These are phyloP conservation scores for Eucalyptus camaldulensis DNA, from an alignment of 345 rosid species.

Conservation along the genomic window DNA sequence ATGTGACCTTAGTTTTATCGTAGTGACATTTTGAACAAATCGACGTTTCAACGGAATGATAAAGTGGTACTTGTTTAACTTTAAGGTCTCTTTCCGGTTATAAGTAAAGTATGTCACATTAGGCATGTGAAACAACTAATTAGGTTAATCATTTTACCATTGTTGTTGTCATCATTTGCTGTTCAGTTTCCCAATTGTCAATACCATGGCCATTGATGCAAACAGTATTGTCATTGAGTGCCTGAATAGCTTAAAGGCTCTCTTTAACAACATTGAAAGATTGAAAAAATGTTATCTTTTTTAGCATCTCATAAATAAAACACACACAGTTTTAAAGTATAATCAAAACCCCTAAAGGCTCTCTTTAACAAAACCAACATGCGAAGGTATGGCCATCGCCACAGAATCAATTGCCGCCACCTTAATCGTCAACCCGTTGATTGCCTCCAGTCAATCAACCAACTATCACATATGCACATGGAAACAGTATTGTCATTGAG, in stretches of 20 bases:
- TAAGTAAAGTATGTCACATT: background rate
- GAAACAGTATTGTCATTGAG: background rate
- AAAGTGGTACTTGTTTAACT: background rate
- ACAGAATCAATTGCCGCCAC: background rate
- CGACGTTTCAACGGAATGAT: background rate
- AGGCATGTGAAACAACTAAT: background rate
- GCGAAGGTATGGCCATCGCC: background rate
- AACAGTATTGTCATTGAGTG: background rate
- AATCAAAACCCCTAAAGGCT: background rate
- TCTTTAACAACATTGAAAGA: background rate
- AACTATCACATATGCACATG: background rate
- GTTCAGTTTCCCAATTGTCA: background rate
- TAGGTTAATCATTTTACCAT: rapidly evolving
- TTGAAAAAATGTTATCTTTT: background rate
- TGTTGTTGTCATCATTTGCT: background rate
- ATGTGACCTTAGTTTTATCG: background rate
- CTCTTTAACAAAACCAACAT: background rate
- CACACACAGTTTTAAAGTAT: rapidly evolving
- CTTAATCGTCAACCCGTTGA: background rate
- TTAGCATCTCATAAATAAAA: background rate
- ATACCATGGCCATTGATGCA: background rate
- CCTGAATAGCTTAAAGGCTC: too few species aligned
- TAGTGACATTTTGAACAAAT: background rate
- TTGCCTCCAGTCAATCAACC: background rate
- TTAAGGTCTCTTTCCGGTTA: background rate